These are phyloP conservation scores for Curvularia sp. DNA, from an alignment of 2,329 filamentous ascomycete species.

Conservation along the genomic window DNA sequence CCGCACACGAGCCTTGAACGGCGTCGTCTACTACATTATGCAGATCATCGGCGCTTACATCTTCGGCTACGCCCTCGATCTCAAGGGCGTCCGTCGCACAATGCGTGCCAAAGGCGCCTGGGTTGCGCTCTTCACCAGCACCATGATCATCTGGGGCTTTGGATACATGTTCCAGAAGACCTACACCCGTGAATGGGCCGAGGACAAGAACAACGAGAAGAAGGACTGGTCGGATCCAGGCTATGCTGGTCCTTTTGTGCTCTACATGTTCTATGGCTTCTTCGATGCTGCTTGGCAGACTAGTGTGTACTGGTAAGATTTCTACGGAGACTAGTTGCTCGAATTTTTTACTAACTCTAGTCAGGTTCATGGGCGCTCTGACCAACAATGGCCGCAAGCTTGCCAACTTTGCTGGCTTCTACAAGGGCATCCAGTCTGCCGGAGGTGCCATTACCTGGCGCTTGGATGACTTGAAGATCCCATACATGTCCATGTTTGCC, in stretches of 20 bases:
- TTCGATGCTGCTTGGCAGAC: constrained; percentile 93
- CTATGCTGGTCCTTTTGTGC: constrained; percentile 81
- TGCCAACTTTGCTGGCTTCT: constrained; percentile 90
- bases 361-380: constrained; percentile 75
- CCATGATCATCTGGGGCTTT: constrained; percentile 81
- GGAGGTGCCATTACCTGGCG: constrained; percentile 79
- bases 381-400: constrained; percentile 92
- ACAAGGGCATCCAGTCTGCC: constrained; percentile 90
- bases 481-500: constrained; percentile 76
- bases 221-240: constrained; percentile 72
- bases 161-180: constrained; percentile 77
- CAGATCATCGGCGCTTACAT: constrained; percentile 79
- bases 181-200: constrained; percentile 57
- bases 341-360: not conserved
- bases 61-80: constrained; percentile 75
- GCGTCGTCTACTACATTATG: constrained; percentile 77
- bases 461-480: constrained; percentile 64
- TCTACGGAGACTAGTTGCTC: not conserved
- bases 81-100: constrained; percentile 63
- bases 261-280: constrained; percentile 90
- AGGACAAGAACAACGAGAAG: constrained; percentile 39
- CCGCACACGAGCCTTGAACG: constrained; percentile 78
- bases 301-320: constrained; percentile 80
- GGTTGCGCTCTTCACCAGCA: constrained; percentile 68
- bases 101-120: constrained; percentile 71